Percentiles rank a stretch among this genome's conserved stretches.
phyloP scores from a whole-genome alignment of 225 moss, liverwort and hornwort genomes.

The Straminergon stramineum region DNA sequence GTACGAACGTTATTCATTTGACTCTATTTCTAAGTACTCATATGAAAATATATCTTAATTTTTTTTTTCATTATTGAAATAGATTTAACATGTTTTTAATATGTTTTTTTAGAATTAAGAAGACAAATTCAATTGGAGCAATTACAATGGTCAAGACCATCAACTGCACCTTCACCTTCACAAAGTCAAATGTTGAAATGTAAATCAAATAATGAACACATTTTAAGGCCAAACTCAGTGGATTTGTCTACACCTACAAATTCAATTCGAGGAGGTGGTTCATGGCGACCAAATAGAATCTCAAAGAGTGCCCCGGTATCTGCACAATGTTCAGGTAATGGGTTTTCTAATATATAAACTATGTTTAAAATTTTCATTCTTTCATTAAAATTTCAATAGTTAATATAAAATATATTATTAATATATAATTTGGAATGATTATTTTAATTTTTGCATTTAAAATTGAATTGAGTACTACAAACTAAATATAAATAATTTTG shows the following conservation, averaged over 20 bases:
- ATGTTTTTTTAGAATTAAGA: background rate
- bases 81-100: background rate
- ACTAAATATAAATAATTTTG: background rate
- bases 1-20: accelerated
- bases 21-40: background rate
- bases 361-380: background rate
- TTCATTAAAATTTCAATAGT: background rate
- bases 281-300: background rate
- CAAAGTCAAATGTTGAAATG: background rate
- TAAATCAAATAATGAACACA: background rate
- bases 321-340: background rate
- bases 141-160: slow-evolving; percentile 30
- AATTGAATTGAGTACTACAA: background rate
- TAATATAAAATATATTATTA: accelerated
- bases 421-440: background rate
- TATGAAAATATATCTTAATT: background rate
- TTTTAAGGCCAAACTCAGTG: background rate
- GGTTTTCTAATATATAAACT: background rate
- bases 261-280: background rate
- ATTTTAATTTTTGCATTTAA: accelerated
- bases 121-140: slow-evolving; percentile 27
- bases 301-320: background rate
- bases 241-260: background rate
- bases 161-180: background rate
- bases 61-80: background rate